Evolutionary conservation across 179 eudicot species (phyloP), one percentile per base, ranked within the genome.

Genomic region (Kewa caespitosa): DNA sequence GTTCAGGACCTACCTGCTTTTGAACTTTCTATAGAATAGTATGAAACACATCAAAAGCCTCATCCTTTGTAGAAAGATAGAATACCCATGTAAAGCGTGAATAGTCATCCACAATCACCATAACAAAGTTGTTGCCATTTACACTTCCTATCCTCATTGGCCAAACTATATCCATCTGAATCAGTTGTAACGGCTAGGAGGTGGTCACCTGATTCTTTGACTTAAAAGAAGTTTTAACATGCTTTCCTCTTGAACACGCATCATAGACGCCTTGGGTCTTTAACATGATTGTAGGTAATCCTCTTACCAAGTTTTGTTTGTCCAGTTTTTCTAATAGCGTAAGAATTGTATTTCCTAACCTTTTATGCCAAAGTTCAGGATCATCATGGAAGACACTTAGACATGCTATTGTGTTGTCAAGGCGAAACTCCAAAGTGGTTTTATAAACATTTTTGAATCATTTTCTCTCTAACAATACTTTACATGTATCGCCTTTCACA

Each of bases 111-210:
- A 66, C 18, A 8, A 37, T 11, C 2, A 67, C 70, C 23, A n/a
- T 33, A 0, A 65, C 38, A 18, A 22, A 75, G 4, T 8, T 23
- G 13, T 37, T 48, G 0, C 64, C 72, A 2, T 50, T 48, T 31
- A 25, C 8, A 9, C 72, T 65, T 43, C 2, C 6, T 2, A 43
- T 32, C 0, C 60, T 28, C 70, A 74, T 74, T 2, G 77, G 77
- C 33, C 62, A 70, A 74, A 66, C 67, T 4, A 76, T 10, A 25
- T 67, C 73, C 37, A 67, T 76, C 28, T 76, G 79, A 1, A 76
- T 2, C 5, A 67, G 38, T 28, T 67, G 54, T 17, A 76, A 31
- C 1, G 73, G 52, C 1, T 23, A 0, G 0, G 65, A 31, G 15
- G 46, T 74, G 43, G 42, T 74, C 12, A 43, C 59, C 37, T 28